Evolutionary conservation across 495 filamentous ascomycete genomes (phyloP), one percentile per base, ranked within the genome.

Genomic region (Xylaria bambusicola): DNA sequence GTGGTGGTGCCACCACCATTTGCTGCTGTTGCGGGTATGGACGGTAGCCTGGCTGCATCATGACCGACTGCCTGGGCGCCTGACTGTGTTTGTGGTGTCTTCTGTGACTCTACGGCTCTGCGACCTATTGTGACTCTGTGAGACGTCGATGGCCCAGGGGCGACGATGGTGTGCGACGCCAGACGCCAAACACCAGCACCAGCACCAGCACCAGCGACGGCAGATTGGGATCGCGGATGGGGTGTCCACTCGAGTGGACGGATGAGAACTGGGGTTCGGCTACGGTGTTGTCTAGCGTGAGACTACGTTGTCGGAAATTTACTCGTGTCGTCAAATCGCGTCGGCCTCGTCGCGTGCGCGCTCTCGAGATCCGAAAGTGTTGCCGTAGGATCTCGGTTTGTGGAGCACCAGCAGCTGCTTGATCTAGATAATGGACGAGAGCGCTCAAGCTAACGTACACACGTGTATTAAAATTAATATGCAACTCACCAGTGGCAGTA

Each of bases 11-110:
- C 35, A 52, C 70, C 62, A 52, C 48, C 57, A 59, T 18, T 38
- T 41, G 62, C 58, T 77, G 75, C 60, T 73, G 75, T 63, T 72
- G 72, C 56, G 72, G 71, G 67, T 80, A 80, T 46, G 72, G 66
- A 44, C 77, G 77, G 66, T 75, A 81, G 59, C 76, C 69, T 46
- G 70, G 63, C 70, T 81, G 78, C 78, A 81, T 81, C 65, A 58
- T 74, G 63, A 63, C 61, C 53, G 40, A 55, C 36, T 38, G 23
- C 36, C 36, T 38, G 36, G 15, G 7, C 36, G 36, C 8, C 36
- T 59, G 10, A 38, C 48, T 49, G 5, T n/a, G n/a, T n/a, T n/a
- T n/a, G n/a, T 10, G 40, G 42, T 17, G 54, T 47, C 18, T 29
- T 45, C 24, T 59, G 36, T 60, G 57, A 15, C 6, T n/a, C 40